Conservation (phyloP, 495 filamentous ascomycete species). For the Xylaria cubensis region DNA sequence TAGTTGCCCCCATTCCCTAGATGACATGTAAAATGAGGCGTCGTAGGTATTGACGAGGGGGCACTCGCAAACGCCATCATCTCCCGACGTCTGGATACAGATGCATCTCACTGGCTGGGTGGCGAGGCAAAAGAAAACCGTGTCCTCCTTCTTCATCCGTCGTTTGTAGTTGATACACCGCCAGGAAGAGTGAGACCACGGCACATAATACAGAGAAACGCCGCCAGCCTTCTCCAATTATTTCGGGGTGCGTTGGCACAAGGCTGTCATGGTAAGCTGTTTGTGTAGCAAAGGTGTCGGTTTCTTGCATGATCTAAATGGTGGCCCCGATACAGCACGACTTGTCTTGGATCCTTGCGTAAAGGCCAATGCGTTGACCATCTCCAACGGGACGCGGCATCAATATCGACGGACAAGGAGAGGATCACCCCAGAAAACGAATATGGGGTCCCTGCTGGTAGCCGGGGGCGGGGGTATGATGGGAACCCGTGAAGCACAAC, state of each 20-base stretch:
- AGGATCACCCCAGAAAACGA: conserved; percentile 5
- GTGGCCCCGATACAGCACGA: background rate
- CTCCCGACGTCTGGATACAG: background rate
- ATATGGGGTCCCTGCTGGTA: conserved; percentile 9
- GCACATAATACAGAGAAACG: background rate
- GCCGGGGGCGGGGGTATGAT: conserved; percentile 1
- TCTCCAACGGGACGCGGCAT: conserved; percentile 3
- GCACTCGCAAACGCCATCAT: background rate
- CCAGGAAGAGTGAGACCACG: background rate
- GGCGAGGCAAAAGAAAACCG: background rate
- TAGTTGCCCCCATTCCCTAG: background rate
- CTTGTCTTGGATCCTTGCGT: conserved; percentile 24
- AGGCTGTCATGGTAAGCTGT: conserved; percentile 9
- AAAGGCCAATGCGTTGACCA: conserved; percentile 9
- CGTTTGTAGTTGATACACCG: conserved; percentile 3
- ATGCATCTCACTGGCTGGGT: background rate
- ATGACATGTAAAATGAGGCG: background rate
- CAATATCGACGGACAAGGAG: background rate
- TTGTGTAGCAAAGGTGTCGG: conserved; percentile 1
- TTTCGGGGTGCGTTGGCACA: background rate
- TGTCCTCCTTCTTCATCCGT: background rate
- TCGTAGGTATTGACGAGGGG: background rate
- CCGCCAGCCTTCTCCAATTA: conserved; percentile 8
- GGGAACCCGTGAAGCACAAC: conserved; percentile 13
- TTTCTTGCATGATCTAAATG: background rate